Base-by-base conservation (phyloP, 2,329 filamentous ascomycete genomes). In the Monilinia fructigena region DNA sequence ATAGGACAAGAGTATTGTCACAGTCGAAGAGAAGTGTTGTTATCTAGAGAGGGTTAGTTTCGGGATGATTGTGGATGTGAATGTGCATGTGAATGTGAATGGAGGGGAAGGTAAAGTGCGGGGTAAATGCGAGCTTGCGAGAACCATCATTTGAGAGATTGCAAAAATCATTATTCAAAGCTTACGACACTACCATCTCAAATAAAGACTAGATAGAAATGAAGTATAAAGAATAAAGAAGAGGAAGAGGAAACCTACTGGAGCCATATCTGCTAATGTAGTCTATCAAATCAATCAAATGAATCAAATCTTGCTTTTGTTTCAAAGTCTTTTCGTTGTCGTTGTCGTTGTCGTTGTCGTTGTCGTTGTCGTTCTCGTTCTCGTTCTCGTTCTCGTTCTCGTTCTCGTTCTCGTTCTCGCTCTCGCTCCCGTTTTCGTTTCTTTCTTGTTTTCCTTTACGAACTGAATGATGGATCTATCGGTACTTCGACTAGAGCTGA, bases 1-100 rank as follows among this genome's bases (percentile, higher is more conserved):
- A 96, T 74, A 95, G 87, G 77, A 95, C 92, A 77, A 97, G 91
- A 70, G 93, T 97, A 85, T 97, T 97, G 86, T 97, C 86, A 79
- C 85, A 88, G 78, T 92, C 89, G 78, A 92, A 90, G 73, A 92
- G 84, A 75, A 92, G 81, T 70, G 89, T 85, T 66, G 83, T 90
- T 79, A 91, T 89, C 83, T 87, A 73, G 23, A 53, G 14, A 8
- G 18, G 18, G 10, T 48, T 58, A 45, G 64, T 38, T 20, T 52
- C n/a, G n/a, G n/a, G n/a, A n/a, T n/a, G n/a, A 5, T 3, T 35
- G 7, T 35, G 28, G 8, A 26, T 42, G 20, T 11, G 26, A 35
- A 16, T 45, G 14, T 45, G 42, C 3, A 45, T 45, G n/a, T 18
- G 14, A 20, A 31, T 18, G n/a, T 12, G 31, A 35, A 53, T 42